Base-by-base conservation (phyloP, 441 rosid genomes). In the Populus hybrid region DNA sequence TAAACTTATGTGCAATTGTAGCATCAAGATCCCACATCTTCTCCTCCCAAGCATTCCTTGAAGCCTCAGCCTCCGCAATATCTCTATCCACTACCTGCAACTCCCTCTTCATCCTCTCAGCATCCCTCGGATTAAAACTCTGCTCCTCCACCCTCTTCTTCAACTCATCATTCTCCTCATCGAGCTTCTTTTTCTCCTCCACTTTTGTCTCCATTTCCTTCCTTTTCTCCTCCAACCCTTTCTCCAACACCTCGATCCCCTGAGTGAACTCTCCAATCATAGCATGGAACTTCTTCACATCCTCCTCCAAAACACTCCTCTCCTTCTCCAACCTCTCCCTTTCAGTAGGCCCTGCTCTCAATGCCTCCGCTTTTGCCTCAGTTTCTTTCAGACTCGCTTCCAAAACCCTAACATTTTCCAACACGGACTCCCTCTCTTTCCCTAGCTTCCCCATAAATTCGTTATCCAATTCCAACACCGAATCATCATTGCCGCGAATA, bases 31-130 rank as follows among this genome's bases (percentile, higher is more conserved):
- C 95, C 99, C 97, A 94, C 65, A 86, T 85, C 87, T 88, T 94
- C 83, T 88, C 97, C 80, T 96, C 99, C 90, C 90, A 93, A 8
- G 82, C 80, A 80, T 83, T 93, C 83, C 98, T 90, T 10, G 87
- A 89, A 53, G 34, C 77, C 69, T 92, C 97, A 0, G 92, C 89
- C 76, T 94, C 94, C 9, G 76, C 83, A 32, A 90, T 89, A 79
- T 91, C 98, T 82, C 94, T 92, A 80, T 96, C 98, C 76, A 91
- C 97, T 0, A 90, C 93, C 79, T 84, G 89, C 85, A 96, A 79
- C 89, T 94, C 97, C 85, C 94, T 91, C 88, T 85, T 91, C 98
- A 94, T 95, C 89, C 99, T 92, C 87, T 95, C 97, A 1, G 86
- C 91, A 82, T 94, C 99, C 81, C 97, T 85, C 1, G 88, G 80